Evolutionary conservation across 1,284 basidiomycete species (phyloP), one percentile per base, ranked within the genome.

Genomic region (Leccinum griseonigrum): DNA sequence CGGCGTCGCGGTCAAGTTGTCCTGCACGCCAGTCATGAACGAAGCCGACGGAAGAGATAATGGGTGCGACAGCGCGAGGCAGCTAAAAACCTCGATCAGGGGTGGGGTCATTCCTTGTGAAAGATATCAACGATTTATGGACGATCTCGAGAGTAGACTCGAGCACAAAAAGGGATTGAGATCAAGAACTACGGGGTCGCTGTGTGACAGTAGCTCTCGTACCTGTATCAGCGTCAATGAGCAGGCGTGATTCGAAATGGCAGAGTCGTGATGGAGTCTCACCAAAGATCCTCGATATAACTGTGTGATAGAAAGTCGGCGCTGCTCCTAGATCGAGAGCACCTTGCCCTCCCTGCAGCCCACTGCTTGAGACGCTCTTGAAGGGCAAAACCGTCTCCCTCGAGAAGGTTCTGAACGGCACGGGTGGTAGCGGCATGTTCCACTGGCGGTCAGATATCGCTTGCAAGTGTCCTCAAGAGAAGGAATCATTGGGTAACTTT

Each of bases 201-300:
- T 88, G 73, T 95, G 92, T 2, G 89, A 92, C 29, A 98, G 74
- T 98, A 98, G 59, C 91, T 94, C 75, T 97, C 95, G 67, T 97
- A 92, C 90, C 89, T 89, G 52, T 11, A 50, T 38, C 11, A 22
- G 18, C 34, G 36, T 62, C n/a, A 26, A 26, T 54, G 53, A 34
- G 32, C n/a, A 13, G 16, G 18, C 10, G 43, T 8, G 32, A 11
- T 11, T 38, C 22, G 50, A 22, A 36, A 16, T 56, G 10, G 36
- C 18, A 43, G 48, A 55, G 48, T 29, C 14, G 4, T 34, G 34
- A 55, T 10, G 8, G n/a, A 78, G 14, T 29, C 52, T 75, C 78
- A 93, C 96, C 96, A 98, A 76, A 97, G 98, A 72, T 97, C 95
- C 70, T 98, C 96, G 73, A 98, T 98, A 75, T 98, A 98, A 73